phyloP scores from a whole-genome alignment of 805 yeast genomes.

The Candida boleticola region DNA sequence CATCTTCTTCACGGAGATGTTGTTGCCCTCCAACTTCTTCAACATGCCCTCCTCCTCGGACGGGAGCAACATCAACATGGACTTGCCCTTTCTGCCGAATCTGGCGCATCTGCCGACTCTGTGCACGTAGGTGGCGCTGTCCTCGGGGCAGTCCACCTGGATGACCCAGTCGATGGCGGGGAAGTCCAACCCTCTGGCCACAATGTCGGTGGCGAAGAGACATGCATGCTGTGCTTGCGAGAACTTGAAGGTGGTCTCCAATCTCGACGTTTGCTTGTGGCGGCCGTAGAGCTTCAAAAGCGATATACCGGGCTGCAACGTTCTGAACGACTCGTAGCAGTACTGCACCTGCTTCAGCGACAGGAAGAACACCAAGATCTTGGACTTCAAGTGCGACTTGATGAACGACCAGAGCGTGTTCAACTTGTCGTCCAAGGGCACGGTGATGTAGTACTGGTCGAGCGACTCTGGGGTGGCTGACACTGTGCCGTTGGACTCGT shows the following conservation, averaged over 20 bases:
- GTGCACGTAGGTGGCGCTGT: conserved; percentile 83
- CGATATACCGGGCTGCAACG: conserved; percentile 89
- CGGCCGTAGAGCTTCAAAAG: conserved; percentile 83
- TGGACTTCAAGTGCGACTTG: conserved; percentile 75
- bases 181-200: conserved; percentile 88
- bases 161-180: conserved; percentile 96
- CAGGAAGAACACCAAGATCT: conserved; percentile 79
- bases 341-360: conserved; percentile 90
- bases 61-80: conserved; percentile 79
- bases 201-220: conserved; percentile 85
- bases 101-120: conserved; percentile 90
- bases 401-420: conserved; percentile 85
- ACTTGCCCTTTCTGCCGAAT: conserved; percentile 80
- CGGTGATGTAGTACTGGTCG: conserved; percentile 77
- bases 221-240: conserved; percentile 77
- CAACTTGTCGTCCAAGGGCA: conserved; percentile 75
- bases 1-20: conserved; percentile 68
- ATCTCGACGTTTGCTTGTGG: conserved; percentile 84
- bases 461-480: conserved; percentile 60
- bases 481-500: background rate
- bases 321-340: conserved; percentile 82
- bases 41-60: conserved; percentile 78
- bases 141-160: conserved; percentile 90
- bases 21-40: conserved; percentile 55
- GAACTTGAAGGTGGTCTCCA: conserved; percentile 78